These are phyloP conservation scores for Dryadomyces sulphureus DNA, from an alignment of 2,329 filamentous ascomycete genomes.

Conservation along the genomic window DNA sequence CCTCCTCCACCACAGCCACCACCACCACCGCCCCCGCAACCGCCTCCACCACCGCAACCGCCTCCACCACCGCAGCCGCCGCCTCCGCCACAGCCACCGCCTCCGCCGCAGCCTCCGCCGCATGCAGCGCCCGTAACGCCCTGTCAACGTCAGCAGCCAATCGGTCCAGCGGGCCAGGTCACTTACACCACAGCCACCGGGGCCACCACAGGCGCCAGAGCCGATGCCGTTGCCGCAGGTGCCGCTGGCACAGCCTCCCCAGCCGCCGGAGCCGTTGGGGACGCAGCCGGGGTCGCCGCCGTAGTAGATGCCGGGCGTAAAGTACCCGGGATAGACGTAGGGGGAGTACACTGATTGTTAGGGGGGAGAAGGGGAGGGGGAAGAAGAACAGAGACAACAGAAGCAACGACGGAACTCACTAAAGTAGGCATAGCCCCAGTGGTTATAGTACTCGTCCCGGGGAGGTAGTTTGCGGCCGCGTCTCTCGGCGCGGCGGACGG, in stretches of 20 bases:
- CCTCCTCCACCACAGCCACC: constrained; percentile 2
- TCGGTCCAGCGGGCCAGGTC: not conserved
- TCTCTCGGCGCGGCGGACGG: constrained; percentile 31
- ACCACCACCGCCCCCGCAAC: constrained; percentile 2
- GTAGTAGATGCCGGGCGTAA: constrained; percentile 30
- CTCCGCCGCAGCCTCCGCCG: constrained; percentile 5
- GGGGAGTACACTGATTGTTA: constrained; percentile 25
- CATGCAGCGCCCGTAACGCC: too few species aligned
- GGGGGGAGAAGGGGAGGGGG: not conserved
- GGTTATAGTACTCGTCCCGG: constrained; percentile 32
- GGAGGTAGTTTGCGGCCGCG: constrained; percentile 33
- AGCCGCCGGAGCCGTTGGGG: constrained; percentile 18
- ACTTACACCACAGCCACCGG: constrained; percentile 21
- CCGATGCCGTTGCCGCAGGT: constrained; percentile 29
- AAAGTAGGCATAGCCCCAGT: constrained; percentile 39
- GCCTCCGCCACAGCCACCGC: constrained; percentile 1
- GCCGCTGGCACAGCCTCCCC: constrained; percentile 28
- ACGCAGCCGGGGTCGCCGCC: constrained; percentile 24
- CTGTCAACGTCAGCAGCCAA: constrained; percentile 1
- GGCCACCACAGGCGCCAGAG: constrained; percentile 27
- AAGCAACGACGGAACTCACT: constrained; percentile 8
- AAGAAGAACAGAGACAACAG: not conserved
- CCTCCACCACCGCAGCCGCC: constrained; percentile 1
- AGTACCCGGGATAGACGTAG: constrained; percentile 26
- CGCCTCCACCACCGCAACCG: not conserved